Evolutionary conservation across 148 eudicot species (phyloP), one percentile per base, ranked within the genome.

Genomic region (Beta vulgaris): DNA sequence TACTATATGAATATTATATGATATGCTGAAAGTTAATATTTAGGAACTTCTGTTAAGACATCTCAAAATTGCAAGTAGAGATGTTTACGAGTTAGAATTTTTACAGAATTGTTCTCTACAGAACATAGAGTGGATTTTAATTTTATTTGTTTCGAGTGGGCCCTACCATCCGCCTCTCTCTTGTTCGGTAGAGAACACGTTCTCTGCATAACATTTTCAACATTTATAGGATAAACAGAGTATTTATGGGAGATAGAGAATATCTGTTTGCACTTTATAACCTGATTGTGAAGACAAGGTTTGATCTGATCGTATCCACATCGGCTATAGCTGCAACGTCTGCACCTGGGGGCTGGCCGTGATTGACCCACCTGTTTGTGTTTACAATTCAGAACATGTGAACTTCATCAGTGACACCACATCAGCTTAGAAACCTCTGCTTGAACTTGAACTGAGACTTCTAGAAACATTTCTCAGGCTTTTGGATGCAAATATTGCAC

Each of bases 321-420:
- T 89, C 98, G 59, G 89, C 90, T 70, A 93, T 83, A 70, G 82
- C 96, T 79, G 93, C 93, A 78, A 91, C 93, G 80, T 89, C 80
- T 48, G 96, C 98, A 9, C 92, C 91, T n/a, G 92, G 93, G 16
- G 98, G 98, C 19, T 81, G 80, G 7, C 93, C 90, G 57, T 93
- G 93, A 86, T 88, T 87, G 32, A 82, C 76, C 93, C 91, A 93
- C 74, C 96, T 91, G 69, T 36, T 69, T 29, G 68, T 60, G 55
- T 74, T 23, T 36, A 42, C 69, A 77, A 37, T 48, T 10, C 43
- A 51, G n/a, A 42, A 16, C 36, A 36, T 66, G 71, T 48, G 73
- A 63, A 68, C 14, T 53, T 68, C 31, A 3, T 74, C 58, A 51
- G 46, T 74, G 59, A 63, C 71, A 66, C 18, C 34, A n/a, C 43